These are phyloP conservation scores for Tuber microsphaerosporum DNA, from an alignment of 495 filamentous ascomycete genomes.

Conservation along the genomic window DNA sequence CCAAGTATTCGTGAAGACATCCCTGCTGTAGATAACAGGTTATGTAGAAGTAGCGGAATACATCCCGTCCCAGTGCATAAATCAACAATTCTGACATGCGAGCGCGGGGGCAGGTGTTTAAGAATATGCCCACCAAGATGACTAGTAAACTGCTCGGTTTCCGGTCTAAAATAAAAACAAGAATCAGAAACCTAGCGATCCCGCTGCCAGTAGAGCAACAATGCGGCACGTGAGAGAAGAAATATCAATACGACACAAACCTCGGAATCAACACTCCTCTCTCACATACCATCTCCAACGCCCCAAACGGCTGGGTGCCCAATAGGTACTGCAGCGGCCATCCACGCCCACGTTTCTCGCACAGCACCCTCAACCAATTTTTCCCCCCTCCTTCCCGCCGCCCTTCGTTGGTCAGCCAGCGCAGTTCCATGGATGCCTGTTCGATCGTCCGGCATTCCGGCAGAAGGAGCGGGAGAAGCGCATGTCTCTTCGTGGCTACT, in stretches of 20 bases:
- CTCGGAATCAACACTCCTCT: constrained; percentile 79
- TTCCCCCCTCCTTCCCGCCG: constrained; percentile 27
- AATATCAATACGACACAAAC: constrained; percentile 42
- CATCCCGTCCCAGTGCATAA: constrained; percentile 88
- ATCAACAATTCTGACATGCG: constrained; percentile 54
- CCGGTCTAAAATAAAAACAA: constrained; percentile 45
- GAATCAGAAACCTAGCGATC: neutral
- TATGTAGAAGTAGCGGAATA: constrained; percentile 66
- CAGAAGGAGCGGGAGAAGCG: constrained; percentile 61
- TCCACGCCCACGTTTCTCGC: constrained; percentile 54
- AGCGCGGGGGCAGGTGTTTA: constrained; percentile 13
- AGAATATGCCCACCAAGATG: constrained; percentile 51
- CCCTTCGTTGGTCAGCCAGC: constrained; percentile 70
- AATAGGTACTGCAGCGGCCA: constrained; percentile 83
- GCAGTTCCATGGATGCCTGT: constrained; percentile 69
- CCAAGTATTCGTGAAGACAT: constrained; percentile 43
- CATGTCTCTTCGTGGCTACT: constrained; percentile 51
- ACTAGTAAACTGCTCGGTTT: constrained; percentile 64
- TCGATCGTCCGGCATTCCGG: constrained; percentile 58
- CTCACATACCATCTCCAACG: constrained; percentile 67
- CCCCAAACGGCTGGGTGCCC: constrained; percentile 80
- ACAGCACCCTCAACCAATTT: constrained; percentile 47
- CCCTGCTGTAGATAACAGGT: constrained; percentile 45
- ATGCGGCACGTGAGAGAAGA: neutral
- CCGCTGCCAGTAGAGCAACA: neutral